Evolutionary conservation across 2,329 filamentous ascomycete species (phyloP), one percentile per base, ranked within the genome.

Genomic region (Aspergillus latus): DNA sequence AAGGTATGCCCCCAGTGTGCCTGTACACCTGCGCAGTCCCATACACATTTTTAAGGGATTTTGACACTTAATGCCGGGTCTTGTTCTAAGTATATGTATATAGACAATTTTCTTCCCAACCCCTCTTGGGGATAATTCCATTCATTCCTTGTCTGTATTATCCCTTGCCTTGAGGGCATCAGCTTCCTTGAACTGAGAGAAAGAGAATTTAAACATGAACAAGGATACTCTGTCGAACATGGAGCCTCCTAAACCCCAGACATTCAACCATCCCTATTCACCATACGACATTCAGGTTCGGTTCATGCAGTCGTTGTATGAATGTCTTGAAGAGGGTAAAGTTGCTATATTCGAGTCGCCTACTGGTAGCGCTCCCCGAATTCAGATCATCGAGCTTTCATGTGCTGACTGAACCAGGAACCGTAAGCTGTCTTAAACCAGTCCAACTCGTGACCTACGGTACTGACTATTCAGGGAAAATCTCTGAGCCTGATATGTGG

Each of bases 281-380:
- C 92, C 92, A 0, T 97, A 97, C 72, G 83, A 89, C 51, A 94
- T 96, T 43, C 92, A 97, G 68, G 80, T 88, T 44, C 80, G 93
- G 63, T 95, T 97, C 68, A 97, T 97, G 92, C 85, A 81, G 63
- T 83, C 88, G 0, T 82, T 94, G 4, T 96, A 96, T 69, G 76
- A 84, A 49, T 90, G 91, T 58, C 83, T 96, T 28, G 86, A 95
- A 63, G 73, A 88, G 42, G 88, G 89, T 7, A 90, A 92, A 67
- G 81, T 96, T 46, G 92, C 90, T 30, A 92, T 97, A 43, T 87
- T 97, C 45, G 92, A 97, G 70, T 96, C 90, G 45, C 92, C 92
- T n/a, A 97, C 92, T 42, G 92, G 92, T 72, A 88, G 85, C 21
- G 60, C 44, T 1, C 4, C 8, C 8, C 34, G 11, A 2, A 2